Conservation (phyloP, 2,329 filamentous ascomycete genomes). For the Fusarium stilboides region DNA sequence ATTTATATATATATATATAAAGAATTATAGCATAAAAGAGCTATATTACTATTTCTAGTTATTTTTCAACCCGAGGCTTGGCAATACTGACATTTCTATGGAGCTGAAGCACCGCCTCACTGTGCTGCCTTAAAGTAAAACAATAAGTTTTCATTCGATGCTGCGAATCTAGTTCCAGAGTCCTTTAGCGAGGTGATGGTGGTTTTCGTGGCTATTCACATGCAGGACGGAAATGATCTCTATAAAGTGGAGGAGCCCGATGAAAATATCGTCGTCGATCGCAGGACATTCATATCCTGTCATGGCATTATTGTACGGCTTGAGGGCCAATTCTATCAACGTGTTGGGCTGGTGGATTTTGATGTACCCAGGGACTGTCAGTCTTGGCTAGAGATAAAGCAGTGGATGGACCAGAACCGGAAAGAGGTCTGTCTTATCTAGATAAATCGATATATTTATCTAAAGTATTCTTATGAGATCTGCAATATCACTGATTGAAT, state of each 20-base stretch:
- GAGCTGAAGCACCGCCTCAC: too few relatives aligned
- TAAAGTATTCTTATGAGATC: too few relatives aligned
- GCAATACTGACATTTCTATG: too few relatives aligned
- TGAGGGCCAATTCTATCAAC: background rate
- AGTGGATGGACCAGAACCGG: background rate
- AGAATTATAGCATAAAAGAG: too few relatives aligned
- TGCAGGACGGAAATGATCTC: rapidly evolving
- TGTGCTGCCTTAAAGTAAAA: too few relatives aligned
- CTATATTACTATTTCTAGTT: too few relatives aligned
- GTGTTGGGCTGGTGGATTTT: background rate
- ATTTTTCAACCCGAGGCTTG: too few relatives aligned
- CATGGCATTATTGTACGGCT: background rate
- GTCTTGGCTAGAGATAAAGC: background rate
- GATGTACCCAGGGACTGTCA: background rate
- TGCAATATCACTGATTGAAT: too few relatives aligned
- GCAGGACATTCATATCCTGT: background rate
- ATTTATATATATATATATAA: too few relatives aligned
- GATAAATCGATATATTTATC: too few relatives aligned
- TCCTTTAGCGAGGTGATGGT: background rate
- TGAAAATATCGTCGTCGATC: background rate
- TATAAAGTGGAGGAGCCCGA: background rate
- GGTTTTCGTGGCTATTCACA: background rate
- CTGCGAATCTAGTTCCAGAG: background rate
- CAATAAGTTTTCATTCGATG: background rate
- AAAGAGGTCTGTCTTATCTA: background rate